Conservation (phyloP, 164 flowering plant species). For the Berberis vulgaris region DNA sequence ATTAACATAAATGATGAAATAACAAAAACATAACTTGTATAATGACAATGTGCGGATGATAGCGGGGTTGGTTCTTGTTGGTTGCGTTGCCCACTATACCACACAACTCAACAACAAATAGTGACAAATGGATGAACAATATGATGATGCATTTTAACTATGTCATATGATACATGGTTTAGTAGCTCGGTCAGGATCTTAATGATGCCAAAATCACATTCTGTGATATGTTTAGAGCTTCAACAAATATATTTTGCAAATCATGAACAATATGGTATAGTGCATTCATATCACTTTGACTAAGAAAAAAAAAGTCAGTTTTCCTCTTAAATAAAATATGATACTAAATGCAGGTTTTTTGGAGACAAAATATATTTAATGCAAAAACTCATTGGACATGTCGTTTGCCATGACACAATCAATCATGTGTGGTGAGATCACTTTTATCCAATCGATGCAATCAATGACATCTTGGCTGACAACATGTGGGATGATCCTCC, state of each 20-base stretch:
- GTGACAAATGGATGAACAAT: constrained; percentile 64
- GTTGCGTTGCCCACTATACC: constrained; percentile 86
- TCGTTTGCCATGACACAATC: constrained; percentile 73
- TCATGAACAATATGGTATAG: constrained; percentile 52
- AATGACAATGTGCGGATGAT: constrained; percentile 54
- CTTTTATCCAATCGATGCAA: constrained; percentile 84
- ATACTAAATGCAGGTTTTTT: constrained; percentile 42
- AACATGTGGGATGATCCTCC: constrained; percentile 65
- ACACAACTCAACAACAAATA: constrained; percentile 46
- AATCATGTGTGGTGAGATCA: constrained; percentile 93
- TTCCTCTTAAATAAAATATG: not conserved
- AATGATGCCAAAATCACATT: constrained; percentile 48
- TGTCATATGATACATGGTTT: constrained; percentile 59
- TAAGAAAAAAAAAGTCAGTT: not conserved
- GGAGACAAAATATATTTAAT: constrained; percentile 66
- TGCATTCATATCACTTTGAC: not conserved
- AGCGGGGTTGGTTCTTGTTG: constrained; percentile 82
- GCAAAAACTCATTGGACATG: constrained; percentile 68
- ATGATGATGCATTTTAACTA: constrained; percentile 78
- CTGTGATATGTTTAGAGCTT: constrained; percentile 67
- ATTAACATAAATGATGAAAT: constrained; percentile 41
- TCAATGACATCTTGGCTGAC: constrained; percentile 75
- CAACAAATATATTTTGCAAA: constrained; percentile 67
- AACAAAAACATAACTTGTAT: constrained; percentile 68
- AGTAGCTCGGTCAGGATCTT: constrained; percentile 52